Evolutionary conservation across 208 protist species (phyloP).

Genomic region (Trypanosoma theileri): DNA sequence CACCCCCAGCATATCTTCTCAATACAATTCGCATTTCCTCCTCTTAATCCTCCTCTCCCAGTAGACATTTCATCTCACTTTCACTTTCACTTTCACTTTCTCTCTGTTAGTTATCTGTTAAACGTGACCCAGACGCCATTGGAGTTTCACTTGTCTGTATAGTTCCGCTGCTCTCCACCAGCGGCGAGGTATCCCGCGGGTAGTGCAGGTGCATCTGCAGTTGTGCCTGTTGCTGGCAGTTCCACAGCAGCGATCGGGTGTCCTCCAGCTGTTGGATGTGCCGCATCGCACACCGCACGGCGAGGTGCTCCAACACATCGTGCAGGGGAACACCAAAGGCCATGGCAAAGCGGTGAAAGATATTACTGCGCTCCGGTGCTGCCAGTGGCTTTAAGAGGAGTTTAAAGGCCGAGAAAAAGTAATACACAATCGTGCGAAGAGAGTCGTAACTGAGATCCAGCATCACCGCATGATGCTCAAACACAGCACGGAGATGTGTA

Average conservation of each 20-base stretch:
- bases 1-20: too few species aligned
- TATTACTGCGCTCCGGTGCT: conserved; percentile 63
- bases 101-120: too few species aligned
- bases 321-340: conserved; percentile 70
- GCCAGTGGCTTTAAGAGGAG: conserved; percentile 73
- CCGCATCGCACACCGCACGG: conserved; percentile 70
- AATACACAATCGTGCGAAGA: conserved; percentile 71
- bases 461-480: conserved; percentile 59
- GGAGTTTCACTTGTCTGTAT: too few species aligned
- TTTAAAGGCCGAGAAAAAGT: conserved; percentile 77
- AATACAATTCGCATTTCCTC: too few species aligned
- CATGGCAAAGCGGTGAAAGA: conserved; percentile 60
- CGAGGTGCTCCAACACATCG: conserved; percentile 67
- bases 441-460: conserved; percentile 76
- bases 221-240: conserved; percentile 30
- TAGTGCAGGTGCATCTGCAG: background rate
- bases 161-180: too few species aligned
- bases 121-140: too few species aligned
- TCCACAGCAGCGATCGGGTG: conserved; percentile 49
- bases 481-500: conserved; percentile 49
- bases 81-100: too few species aligned
- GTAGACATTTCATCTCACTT: too few species aligned
- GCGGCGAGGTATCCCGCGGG: too few species aligned
- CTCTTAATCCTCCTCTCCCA: too few species aligned
- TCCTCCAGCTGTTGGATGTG: conserved; percentile 69